phyloP scores from a whole-genome alignment of 495 filamentous ascomycete species.

The Aspergillus nanangensis region DNA sequence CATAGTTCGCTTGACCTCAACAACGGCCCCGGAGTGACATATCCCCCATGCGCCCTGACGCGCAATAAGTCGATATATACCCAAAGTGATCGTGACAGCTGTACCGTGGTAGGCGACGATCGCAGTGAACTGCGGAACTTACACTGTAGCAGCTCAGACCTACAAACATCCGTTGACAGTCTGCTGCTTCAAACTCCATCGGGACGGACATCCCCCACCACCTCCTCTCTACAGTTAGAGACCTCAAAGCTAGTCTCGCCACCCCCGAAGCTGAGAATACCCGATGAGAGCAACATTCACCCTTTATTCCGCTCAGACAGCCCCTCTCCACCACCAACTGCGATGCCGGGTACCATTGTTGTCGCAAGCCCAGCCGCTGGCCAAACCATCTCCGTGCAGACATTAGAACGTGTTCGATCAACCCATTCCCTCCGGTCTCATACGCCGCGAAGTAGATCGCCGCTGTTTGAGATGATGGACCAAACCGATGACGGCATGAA shows the following conservation, averaged over 20 bases:
- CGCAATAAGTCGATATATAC: background rate
- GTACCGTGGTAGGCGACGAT: conserved; percentile 3
- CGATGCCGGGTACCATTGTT: conserved; percentile 65
- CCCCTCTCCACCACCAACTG: conserved; percentile 63
- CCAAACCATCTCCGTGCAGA: conserved; percentile 56
- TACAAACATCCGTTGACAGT: conserved; percentile 25
- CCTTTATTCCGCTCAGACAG: conserved; percentile 77
- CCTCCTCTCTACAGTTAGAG: conserved; percentile 17
- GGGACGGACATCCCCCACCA: conserved; percentile 12
- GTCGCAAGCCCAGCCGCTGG: conserved; percentile 67
- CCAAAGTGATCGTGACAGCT: conserved; percentile 11
- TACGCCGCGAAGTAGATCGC: conserved; percentile 20
- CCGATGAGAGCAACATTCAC: conserved; percentile 73
- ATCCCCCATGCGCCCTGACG: conserved; percentile 11
- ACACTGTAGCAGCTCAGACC: conserved; percentile 11
- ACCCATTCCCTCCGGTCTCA: conserved; percentile 49
- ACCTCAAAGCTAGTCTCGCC: conserved; percentile 8
- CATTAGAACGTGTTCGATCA: conserved; percentile 62
- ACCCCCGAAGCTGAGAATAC: conserved; percentile 11
- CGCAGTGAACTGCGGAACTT: conserved; percentile 3
- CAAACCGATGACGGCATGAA: background rate
- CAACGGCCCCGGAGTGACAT: conserved; percentile 12
- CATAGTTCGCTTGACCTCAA: conserved; percentile 23
- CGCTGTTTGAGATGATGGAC: conserved; percentile 16
- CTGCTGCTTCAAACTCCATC: conserved; percentile 17